Base-by-base conservation (phyloP, 2,329 filamentous ascomycete species). In the Xylariaceae sp. region DNA sequence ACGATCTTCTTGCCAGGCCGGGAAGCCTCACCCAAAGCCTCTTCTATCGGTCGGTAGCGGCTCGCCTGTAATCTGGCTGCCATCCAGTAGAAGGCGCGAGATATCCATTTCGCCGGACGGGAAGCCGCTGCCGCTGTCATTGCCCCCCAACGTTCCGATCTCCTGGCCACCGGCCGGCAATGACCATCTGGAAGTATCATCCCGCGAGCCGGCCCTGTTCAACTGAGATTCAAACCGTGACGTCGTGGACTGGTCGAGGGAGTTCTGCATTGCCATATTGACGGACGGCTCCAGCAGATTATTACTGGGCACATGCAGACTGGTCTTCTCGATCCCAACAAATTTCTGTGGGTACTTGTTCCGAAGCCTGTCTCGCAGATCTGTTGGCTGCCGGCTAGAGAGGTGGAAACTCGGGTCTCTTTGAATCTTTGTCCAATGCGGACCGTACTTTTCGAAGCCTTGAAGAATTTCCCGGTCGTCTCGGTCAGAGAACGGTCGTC, bases 401-500 rank as follows among this genome's bases (percentile, higher is more conserved):
- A 83, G 62, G 43, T 76, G 66, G 57, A 77, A 80, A 18, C 65
- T 65, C 11, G 70, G 59, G 43, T 83, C 77, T 24, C 76, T 68
- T 53, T 80, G 77, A 14, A 83, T 83, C 55, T 73, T 76, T 36
- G 77, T 80, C 78, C 79, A 83, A 7, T 76, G 71, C 7, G 78
- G 74, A 1, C 78, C 78, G 52, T 81, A 80, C 3, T 68, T 54
- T 27, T 76, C 64, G 26, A 81, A 71, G 0, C 79, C 79, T 42
- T 74, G 65, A 1, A 81, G 62, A 31, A 83, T 83, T 47, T 79
- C 73, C 19, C 63, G 64, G 50, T 83, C 79, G 42, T 83, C 79
- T 46, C 78, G 69, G 18, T 77, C 73, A 0, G 76, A 77, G 46
- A 82, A 83, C 1, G 75, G 71, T 3, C 74, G 67, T 33, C 78